Evolutionary conservation across 768 basidiomycete species (phyloP).

Genomic region (Daedalea quercina): DNA sequence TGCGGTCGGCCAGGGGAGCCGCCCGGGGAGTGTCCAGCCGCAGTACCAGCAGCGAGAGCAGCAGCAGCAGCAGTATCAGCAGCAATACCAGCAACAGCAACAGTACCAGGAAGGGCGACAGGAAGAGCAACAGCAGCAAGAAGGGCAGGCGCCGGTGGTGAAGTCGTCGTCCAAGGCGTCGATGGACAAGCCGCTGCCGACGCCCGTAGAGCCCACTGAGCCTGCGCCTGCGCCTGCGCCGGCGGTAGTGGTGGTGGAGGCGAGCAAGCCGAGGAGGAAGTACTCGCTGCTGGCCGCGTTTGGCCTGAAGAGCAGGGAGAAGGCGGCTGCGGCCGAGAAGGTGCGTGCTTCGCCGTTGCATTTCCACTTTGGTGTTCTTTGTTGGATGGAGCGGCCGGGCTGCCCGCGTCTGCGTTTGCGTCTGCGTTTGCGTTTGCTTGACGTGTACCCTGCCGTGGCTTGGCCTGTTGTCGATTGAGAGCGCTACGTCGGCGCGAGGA

Average conservation of each 20-base stretch:
- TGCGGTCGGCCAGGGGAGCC: not conserved
- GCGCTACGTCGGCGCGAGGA: no score
- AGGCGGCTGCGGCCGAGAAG: not conserved
- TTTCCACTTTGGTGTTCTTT: not conserved
- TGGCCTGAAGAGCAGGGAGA: slow-evolving; percentile 10
- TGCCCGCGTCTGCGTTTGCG: no score
- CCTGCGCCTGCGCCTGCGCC: not conserved
- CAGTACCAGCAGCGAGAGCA: not conserved
- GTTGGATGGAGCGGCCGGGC: not conserved
- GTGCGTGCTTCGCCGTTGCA: not conserved
- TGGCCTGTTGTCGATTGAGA: no score
- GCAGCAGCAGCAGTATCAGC: not conserved
- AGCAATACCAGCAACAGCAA: not conserved
- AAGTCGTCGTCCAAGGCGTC: not conserved
- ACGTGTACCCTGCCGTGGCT: no score
- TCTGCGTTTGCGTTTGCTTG: no score
- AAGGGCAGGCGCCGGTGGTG: not conserved
- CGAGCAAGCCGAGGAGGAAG: slow-evolving; percentile 12
- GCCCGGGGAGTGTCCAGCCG: not conserved
- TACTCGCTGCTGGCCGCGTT: slow-evolving; percentile 22
- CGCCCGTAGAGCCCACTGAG: not conserved
- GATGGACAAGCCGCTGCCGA: not conserved
- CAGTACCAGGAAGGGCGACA: not conserved
- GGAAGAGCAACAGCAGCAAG: no score
- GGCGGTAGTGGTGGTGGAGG: not conserved